These are phyloP conservation scores for Coniferiporia weirii DNA, from an alignment of 1,284 basidiomycete species.

Conservation along the genomic window DNA sequence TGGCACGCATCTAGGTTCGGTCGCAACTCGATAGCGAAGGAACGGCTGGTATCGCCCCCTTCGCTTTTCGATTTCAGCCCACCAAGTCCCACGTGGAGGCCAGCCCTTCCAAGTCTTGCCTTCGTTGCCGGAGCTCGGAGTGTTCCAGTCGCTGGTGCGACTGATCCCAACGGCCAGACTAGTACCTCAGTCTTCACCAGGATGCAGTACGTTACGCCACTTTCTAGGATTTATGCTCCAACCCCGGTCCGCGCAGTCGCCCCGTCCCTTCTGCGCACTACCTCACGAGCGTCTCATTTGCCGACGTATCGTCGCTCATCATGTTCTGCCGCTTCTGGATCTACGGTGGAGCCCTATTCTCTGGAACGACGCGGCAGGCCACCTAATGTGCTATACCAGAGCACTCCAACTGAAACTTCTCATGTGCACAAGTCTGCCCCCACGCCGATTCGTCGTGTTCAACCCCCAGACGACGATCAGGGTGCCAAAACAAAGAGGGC, in stretches of 20 bases:
- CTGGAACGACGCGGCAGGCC: not conserved
- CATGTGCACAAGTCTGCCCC: not conserved
- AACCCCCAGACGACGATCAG: not conserved
- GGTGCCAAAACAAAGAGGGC: not conserved
- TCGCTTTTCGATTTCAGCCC: conserved; percentile 11
- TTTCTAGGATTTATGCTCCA: not conserved
- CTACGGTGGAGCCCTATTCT: not conserved
- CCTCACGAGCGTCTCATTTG: not conserved
- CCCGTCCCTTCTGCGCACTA: not conserved
- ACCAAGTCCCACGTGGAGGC: conserved; percentile 8
- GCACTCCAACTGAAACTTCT: not conserved
- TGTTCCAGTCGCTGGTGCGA: not conserved
- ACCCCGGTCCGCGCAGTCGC: not conserved
- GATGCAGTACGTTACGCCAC: not conserved
- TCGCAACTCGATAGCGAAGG: not conserved
- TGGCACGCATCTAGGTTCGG: not conserved
- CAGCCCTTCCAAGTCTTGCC: conserved; percentile 4
- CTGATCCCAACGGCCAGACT: not conserved
- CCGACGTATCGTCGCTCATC: not conserved
- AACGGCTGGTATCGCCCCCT: not conserved
- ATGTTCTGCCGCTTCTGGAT: not conserved
- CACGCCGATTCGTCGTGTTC: not conserved
- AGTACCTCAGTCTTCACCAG: too few relatives aligned
- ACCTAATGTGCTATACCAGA: not conserved
- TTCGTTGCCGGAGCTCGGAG: not conserved